Evolutionary conservation across 352 stramenopile species (phyloP), one percentile per base, ranked within the genome.

Genomic region (Blastocystis sp.): DNA sequence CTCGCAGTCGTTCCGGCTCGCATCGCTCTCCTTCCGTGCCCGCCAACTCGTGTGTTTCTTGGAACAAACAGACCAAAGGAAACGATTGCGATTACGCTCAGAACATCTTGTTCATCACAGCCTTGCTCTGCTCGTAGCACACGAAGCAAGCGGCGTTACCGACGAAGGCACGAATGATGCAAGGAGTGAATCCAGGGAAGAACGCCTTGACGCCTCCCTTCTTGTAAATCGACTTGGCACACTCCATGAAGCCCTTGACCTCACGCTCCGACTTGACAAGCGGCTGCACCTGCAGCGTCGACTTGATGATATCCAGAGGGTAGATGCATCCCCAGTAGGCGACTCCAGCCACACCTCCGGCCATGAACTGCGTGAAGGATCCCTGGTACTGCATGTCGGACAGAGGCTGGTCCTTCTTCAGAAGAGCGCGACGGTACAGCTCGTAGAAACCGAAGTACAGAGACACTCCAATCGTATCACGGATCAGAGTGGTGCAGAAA

Each of bases 371-470:
- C 9, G 63, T 85, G 24, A 72, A 85, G 14, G 54, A 56, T 44
- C 75, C 75, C 46, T 85, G 75, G 8, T 85, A 73, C 38, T 85
- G 49, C 57, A 85, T 85, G 27, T 85, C 75, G 29, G 21, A 59
- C 11, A 85, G 63, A 59, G 75, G 63, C 51, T 85, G 75, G 38
- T 63, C 75, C 57, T 72, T 59, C 63, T 85, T 85, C 42, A 72
- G 24, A 36, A 76, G 63, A 75, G 75, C 75, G 46, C 75, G 57
- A 73, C 75, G 75, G 34, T 76, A 72, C 4, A 48, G 36, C 51
- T 85, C 75, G 63, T 85, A 85, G 44, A 76, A 64, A 42, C 75
- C 75, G 63, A 85, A 85, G 18, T 85, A 85, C 32, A 85, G 59
- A 75, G 75, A 85, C 38, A 85, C 75, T n/a, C 34, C 75, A n/a